phyloP scores from a whole-genome alignment of 495 filamentous ascomycete species.

The Aspergillus incahuasiensis region DNA sequence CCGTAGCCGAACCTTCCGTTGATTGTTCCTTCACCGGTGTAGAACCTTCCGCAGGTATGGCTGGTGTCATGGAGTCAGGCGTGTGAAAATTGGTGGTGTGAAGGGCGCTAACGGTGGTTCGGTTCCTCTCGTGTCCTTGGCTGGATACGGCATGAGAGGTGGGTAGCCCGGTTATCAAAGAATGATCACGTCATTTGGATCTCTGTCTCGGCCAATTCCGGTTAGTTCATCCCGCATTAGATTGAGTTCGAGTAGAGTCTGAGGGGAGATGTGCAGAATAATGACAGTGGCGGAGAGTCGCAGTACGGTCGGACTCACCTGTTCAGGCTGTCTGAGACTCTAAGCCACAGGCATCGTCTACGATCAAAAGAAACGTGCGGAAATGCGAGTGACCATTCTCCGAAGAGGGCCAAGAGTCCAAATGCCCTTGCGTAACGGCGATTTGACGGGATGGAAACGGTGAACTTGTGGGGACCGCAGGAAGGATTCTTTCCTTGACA shows the following conservation, averaged over 20 bases:
- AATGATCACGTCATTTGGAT: slow-evolving; percentile 16
- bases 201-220: slow-evolving; percentile 5
- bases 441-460: slow-evolving; percentile 28
- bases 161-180: slow-evolving; percentile 1
- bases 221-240: slow-evolving; percentile 2
- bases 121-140: neutral
- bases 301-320: neutral
- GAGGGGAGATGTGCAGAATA: neutral
- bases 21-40: neutral
- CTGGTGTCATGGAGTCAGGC: slow-evolving; percentile 5
- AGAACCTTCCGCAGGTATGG: neutral
- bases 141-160: neutral
- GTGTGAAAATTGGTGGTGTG: neutral
- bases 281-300: neutral
- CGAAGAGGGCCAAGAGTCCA: slow-evolving; percentile 3
- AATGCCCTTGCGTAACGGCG: slow-evolving; percentile 37
- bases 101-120: slow-evolving; percentile 6
- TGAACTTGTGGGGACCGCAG: slow-evolving; percentile 27
- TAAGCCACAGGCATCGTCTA: too few species aligned
- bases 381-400: slow-evolving; percentile 17
- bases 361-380: neutral
- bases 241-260: neutral
- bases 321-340: too few species aligned
- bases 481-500: neutral
- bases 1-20: slow-evolving; percentile 16